phyloP scores from a whole-genome alignment of 2,329 filamentous ascomycete genomes.

The Diaporthe vaccinii region DNA sequence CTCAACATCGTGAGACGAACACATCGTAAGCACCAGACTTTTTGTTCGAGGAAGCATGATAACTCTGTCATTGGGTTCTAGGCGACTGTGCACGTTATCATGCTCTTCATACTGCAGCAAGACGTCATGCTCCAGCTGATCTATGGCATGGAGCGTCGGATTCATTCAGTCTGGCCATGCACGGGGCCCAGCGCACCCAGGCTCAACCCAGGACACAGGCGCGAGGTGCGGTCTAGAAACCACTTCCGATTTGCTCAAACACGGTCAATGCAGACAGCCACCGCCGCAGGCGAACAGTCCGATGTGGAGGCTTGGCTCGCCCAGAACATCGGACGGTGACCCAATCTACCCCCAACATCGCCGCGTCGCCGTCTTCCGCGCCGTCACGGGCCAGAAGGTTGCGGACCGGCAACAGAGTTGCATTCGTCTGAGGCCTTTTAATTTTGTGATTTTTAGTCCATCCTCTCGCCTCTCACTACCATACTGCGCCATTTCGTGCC shows the following conservation, averaged over 20 bases:
- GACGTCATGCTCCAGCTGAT: conserved; percentile 23
- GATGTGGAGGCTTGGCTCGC: conserved; percentile 14
- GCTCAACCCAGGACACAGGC: conserved; percentile 5
- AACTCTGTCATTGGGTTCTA: neutral
- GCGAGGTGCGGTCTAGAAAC: neutral
- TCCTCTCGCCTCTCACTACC: too few species aligned
- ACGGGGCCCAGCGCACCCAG: neutral
- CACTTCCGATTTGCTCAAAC: conserved; percentile 25
- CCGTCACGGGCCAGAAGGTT: conserved; percentile 7
- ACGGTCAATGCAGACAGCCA: conserved; percentile 30
- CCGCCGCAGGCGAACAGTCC: conserved; percentile 17
- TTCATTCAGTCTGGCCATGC: conserved; percentile 18
- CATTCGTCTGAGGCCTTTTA: neutral
- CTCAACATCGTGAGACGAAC: conserved; percentile 24
- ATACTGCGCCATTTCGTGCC: neutral
- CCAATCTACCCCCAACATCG: conserved; percentile 10
- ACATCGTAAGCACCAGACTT: neutral
- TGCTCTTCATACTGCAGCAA: neutral
- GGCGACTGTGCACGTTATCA: neutral
- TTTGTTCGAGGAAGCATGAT: neutral
- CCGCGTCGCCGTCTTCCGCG: neutral
- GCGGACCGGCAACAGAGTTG: conserved; percentile 19
- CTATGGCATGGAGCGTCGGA: conserved; percentile 13
- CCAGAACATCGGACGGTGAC: conserved; percentile 16
- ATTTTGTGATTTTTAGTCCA: neutral